Evolutionary conservation across 495 filamentous ascomycete species (phyloP), one percentile per base, ranked within the genome.

Genomic region (Rhizodiscina lignyota): DNA sequence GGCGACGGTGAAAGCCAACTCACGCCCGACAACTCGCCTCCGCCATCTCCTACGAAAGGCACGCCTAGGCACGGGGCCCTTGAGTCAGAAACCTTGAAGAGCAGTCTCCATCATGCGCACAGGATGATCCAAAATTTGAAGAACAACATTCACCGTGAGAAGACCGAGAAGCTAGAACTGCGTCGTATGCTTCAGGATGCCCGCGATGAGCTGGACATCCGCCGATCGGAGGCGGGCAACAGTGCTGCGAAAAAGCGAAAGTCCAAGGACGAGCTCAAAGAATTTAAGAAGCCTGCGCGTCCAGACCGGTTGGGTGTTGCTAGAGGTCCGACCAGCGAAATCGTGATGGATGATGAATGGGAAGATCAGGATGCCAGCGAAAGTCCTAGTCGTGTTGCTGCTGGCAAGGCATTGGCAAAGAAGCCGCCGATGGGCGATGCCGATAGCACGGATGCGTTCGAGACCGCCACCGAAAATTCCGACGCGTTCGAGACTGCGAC

Each of bases 101-200:
- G 83, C 32, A 93, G 84, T 15, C 64, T 94, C 21, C 78, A 86
- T 38, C 89, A 96, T 57, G 89, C 89, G 23, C 87, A 96, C 49
- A 71, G 84, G 31, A 91, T 92, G 68, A 94, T 97, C 35, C 83
- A 94, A 51, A 87, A 83, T 39, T 66, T 96, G 22, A 84, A 92
- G 60, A 80, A 74, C 54, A 93, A 84, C 44, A 80, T 96, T 34
- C 84, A 94, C 52, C 78, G 89, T 18, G 89, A 97, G 58, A 97
- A 93, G 67, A 91, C 87, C 0, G 89, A 97, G 54, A 97, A 94
- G 62, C 68, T 93, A 17, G 89, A 97, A 52, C 66, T 94, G 31
- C 87, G 81, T 55, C 79, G 91, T 36, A 83, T 97, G 73, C 68
- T 97, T 21, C 91, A 94, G 60, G 89, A 97, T 43, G 79, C 85